Evolutionary conservation across 2,329 filamentous ascomycete species (phyloP), one percentile per base, ranked within the genome.

Genomic region (Cladosporium halotolerans): DNA sequence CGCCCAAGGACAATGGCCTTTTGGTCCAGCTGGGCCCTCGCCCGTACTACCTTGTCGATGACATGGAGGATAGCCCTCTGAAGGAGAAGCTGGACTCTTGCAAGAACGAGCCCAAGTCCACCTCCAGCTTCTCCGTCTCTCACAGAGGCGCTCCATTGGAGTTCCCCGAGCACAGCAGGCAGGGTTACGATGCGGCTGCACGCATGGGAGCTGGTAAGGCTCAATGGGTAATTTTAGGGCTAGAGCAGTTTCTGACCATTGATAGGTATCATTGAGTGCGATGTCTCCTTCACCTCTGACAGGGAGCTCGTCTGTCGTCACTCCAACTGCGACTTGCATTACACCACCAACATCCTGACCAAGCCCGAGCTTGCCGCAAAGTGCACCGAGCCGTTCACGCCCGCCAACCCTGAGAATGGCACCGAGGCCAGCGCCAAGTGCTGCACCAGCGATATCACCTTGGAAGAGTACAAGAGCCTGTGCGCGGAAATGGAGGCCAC

Each of bases 401-500:
- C 83, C 0, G 61, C 58, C 54, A 52, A 66, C 45, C 45, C 58
- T 3, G 56, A 51, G 9, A 63, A 55, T 2, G 61, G 62, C 23
- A 55, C 49, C 10, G 23, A 38, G 77, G 85, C 85, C 1, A 75
- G 71, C 13, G 84, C 83, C 10, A 80, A 79, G 59, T 88, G 85
- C 75, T 88, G 85, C 74, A 87, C 85, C 2, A 82, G 78, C 60
- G 85, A 88, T 64, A 80, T 88, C 63, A 87, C 84, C 1, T 71
- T 85, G 34, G 75, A 75, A 43, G 85, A 88, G 69, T 87, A 81
- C 74, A 80, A 82, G 68, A 73, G 76, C 4, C 78, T 88, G 4
- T 88, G 85, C 70, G 79, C 78, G 62, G 87, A 86, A 70, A 86
- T 86, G 82, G 85, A 88, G 63, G 79, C 79, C 46, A 79, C 70